Percentiles rank a stretch among this genome's conserved stretches.
Conservation (phyloP, 768 basidiomycete genomes). For the Agaricus bisporus region DNA sequence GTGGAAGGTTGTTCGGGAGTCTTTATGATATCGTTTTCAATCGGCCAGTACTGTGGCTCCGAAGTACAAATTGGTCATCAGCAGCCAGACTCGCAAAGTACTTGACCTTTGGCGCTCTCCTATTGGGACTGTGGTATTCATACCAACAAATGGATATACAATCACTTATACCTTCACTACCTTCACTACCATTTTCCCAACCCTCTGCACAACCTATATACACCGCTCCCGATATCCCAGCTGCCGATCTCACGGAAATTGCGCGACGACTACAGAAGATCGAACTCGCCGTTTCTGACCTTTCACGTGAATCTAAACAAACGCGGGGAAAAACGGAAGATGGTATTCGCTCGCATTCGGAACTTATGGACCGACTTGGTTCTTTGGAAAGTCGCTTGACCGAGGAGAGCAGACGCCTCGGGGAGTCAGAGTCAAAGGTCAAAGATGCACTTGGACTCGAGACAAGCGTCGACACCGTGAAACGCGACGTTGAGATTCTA, state of each 20-base stretch:
- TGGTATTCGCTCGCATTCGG: conserved; percentile 41
- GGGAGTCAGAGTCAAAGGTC: conserved; percentile 48
- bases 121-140: conserved; percentile 41
- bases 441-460: conserved; percentile 31
- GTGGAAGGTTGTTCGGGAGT: conserved; percentile 45
- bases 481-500: conserved; percentile 50
- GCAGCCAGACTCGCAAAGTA: conserved; percentile 33
- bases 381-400: conserved; percentile 48
- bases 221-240: conserved; percentile 50
- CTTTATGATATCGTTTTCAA: conserved; percentile 40
- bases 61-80: conserved; percentile 22
- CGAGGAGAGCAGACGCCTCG: conserved; percentile 28
- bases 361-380: conserved; percentile 49
- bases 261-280: conserved; percentile 55
- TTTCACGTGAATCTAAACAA: conserved; percentile 52
- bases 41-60: conserved; percentile 39
- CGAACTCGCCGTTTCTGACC: conserved; percentile 54
- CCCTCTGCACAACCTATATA: conserved; percentile 29
- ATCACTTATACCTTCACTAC: conserved; percentile 27
- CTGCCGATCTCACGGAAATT: conserved; percentile 62
- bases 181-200: conserved; percentile 20
- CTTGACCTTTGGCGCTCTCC: conserved; percentile 31
- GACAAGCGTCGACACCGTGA: conserved; percentile 41
- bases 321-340: conserved; percentile 45
- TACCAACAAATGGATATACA: conserved; percentile 30